These are phyloP conservation scores for Brassica rapa DNA, from an alignment of 345 rosid species.

Conservation along the genomic window DNA sequence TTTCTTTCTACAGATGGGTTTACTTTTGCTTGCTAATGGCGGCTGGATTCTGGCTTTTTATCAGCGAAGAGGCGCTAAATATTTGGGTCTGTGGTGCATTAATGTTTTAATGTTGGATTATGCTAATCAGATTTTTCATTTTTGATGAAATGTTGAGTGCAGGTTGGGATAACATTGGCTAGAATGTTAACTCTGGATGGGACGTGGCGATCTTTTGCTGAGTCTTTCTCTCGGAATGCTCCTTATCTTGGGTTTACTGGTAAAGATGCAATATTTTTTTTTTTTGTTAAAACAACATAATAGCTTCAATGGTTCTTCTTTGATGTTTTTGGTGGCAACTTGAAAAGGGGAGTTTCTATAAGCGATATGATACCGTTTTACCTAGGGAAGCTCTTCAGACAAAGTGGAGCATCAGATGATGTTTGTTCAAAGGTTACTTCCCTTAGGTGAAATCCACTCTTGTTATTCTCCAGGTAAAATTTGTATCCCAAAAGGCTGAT, in stretches of 20 bases:
- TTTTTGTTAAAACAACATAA: conserved; percentile 5
- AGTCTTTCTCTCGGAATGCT: conserved; percentile 65
- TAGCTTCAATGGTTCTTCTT: not conserved
- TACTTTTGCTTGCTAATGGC: conserved; percentile 97
- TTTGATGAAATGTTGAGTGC: conserved; percentile 5
- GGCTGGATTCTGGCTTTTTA: conserved; percentile 83
- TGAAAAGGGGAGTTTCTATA: conserved; percentile 84
- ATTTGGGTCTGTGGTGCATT: conserved; percentile 89
- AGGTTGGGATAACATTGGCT: conserved; percentile 83
- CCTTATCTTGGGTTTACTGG: conserved; percentile 85
- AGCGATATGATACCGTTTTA: conserved; percentile 97
- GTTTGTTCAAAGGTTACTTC: conserved; percentile 72
- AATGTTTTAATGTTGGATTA: conserved; percentile 10
- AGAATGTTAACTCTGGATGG: conserved; percentile 76
- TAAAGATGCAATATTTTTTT: conserved; percentile 41
- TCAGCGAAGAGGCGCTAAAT: conserved; percentile 92
- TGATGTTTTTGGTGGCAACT: conserved; percentile 12
- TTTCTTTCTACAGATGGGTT: conserved; percentile 61
- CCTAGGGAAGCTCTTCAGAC: conserved; percentile 71
- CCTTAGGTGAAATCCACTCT: conserved; percentile 15
- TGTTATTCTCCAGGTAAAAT: not conserved
- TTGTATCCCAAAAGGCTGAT: not conserved
- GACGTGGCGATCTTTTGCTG: conserved; percentile 72
- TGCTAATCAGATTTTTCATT: conserved; percentile 5
- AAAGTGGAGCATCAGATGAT: conserved; percentile 74